Evolutionary conservation across 1,139 yeast species (phyloP).

Genomic region (Magnusiomyces fungicola): DNA sequence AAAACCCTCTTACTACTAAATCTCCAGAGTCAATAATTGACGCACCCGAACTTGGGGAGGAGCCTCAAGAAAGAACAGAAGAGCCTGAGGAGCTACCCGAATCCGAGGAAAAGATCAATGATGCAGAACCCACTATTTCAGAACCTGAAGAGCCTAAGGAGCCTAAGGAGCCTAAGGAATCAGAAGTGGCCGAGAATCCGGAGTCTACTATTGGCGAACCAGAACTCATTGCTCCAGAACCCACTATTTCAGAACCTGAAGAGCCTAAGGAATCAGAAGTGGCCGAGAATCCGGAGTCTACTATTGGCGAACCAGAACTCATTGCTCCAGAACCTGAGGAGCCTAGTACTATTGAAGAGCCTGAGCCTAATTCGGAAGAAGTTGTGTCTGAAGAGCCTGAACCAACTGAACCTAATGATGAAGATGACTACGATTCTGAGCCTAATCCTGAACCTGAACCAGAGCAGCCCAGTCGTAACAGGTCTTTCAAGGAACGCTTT

Average conservation of each 20-base stretch:
- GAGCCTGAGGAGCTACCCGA: background rate
- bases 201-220: background rate
- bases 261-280: background rate
- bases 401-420: background rate
- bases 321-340: background rate
- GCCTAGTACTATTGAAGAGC: background rate
- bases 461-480: background rate
- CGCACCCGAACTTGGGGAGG: background rate
- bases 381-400: background rate
- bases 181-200: background rate
- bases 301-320: background rate
- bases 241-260: background rate
- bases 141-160: background rate
- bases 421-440: background rate
- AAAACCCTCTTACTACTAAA: background rate
- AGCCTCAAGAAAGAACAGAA: background rate
- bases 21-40: background rate
- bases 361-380: background rate
- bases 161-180: background rate
- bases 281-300: background rate
- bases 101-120: background rate
- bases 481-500: constrained; percentile 1
- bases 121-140: background rate
- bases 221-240: background rate
- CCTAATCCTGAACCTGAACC: background rate